Evolutionary conservation across 805 yeast genomes (phyloP).

Genomic region (Suhomyces xylopsoci): DNA sequence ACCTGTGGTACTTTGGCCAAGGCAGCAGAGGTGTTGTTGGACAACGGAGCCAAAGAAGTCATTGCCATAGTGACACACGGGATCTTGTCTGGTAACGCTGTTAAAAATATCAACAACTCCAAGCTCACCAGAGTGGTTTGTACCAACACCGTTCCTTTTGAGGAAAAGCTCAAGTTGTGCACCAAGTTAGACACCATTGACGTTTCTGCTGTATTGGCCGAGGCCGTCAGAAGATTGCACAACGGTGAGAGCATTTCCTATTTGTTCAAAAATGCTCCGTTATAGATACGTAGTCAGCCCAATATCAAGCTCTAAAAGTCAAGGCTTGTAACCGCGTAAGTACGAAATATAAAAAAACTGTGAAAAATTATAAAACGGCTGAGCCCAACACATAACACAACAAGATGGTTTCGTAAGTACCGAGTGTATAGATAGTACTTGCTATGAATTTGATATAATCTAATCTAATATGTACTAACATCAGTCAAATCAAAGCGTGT

Average conservation of each 20-base stretch:
- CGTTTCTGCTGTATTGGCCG: conserved; percentile 72
- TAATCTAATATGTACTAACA: neutral
- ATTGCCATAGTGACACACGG: conserved; percentile 85
- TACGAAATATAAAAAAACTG: neutral
- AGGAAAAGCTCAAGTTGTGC: conserved; percentile 55
- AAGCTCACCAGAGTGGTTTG: conserved; percentile 68
- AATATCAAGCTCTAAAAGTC: neutral
- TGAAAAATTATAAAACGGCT: neutral
- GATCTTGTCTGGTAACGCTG: conserved; percentile 70
- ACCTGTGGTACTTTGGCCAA: conserved; percentile 84
- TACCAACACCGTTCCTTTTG: conserved; percentile 78
- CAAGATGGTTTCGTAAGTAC: neutral
- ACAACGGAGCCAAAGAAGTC: conserved; percentile 66
- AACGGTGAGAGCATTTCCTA: conserved; percentile 85
- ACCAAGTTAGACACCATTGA: conserved; percentile 68
- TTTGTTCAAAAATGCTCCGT: conserved; percentile 67
- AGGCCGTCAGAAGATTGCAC: conserved; percentile 79
- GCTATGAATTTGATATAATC: too few relatives aligned
- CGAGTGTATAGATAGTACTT: neutral
- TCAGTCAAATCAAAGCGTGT: conserved; percentile 52
- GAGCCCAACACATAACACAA: neutral
- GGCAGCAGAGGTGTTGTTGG: conserved; percentile 72
- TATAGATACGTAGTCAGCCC: conserved; percentile 3
- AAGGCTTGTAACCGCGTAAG: neutral
- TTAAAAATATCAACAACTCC: conserved; percentile 65